These are phyloP conservation scores for Prinsepia uniflora DNA, from an alignment of 306 rosid species.

Conservation along the genomic window DNA sequence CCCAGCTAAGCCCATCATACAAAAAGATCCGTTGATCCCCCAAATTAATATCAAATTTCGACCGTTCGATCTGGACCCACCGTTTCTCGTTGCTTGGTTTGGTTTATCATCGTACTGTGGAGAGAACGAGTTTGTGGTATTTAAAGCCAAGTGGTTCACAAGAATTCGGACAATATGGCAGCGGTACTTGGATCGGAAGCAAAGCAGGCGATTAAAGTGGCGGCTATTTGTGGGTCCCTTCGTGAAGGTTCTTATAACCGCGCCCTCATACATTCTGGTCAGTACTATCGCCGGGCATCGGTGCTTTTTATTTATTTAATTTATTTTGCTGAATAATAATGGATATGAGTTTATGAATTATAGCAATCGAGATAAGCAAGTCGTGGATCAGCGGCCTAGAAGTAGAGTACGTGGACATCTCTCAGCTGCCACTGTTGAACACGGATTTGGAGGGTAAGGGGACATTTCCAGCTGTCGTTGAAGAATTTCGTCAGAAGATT, in stretches of 20 bases:
- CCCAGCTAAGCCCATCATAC: no score
- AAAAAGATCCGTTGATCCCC: no score
- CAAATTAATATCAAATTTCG: neutral
- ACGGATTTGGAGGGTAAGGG: constrained; percentile 64
- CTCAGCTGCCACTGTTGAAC: constrained; percentile 54
- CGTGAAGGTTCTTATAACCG: constrained; percentile 53
- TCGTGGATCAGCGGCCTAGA: constrained; percentile 38
- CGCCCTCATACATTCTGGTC: constrained; percentile 47
- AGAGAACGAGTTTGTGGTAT: neutral
- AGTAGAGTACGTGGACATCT: constrained; percentile 55
- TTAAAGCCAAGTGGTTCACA: neutral
- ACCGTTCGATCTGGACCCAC: neutral
- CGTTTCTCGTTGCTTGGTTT: neutral
- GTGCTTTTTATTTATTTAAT: neutral
- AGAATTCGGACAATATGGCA: constrained; percentile 11
- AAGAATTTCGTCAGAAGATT: constrained; percentile 59
- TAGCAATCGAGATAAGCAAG: constrained; percentile 55
- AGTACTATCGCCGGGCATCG: neutral
- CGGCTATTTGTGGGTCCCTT: constrained; percentile 59
- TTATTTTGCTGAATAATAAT: no score
- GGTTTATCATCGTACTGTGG: neutral
- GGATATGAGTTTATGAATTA: no score
- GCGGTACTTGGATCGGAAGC: constrained; percentile 11
- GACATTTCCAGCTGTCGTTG: constrained; percentile 46
- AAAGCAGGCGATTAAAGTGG: constrained; percentile 41